Evolutionary conservation across 306 rosid genomes (phyloP), one percentile per base, ranked within the genome.

Genomic region (Arachis stenosperma): DNA sequence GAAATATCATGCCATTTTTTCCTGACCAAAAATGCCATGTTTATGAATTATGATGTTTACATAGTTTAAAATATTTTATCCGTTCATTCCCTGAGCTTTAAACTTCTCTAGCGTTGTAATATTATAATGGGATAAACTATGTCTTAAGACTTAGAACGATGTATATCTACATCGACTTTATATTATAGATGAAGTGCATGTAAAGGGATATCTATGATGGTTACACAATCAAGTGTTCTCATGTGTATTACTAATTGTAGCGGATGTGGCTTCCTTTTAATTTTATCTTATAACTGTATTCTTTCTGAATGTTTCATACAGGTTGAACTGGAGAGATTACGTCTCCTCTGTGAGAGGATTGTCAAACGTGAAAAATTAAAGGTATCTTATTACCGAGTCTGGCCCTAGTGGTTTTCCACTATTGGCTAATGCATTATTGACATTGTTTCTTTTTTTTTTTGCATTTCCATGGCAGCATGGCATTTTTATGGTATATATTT

Each of bases 261-360:
- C 13, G 17, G 54, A 67, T 2, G 9, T 51, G 11, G 30, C 62
- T 56, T 11, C 7, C 50, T 36, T n/a, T n/a, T 4, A 15, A 1
- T 52, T 37, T 76, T 39, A 48, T 67, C 65, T 27, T 70, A 61
- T 61, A 58, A 47, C 68, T 48, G 39, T 75, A 61, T 37, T 71
- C 37, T 59, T 66, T 44, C 60, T 68, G 1, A 54, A 46, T 86
- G 68, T 67, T 73, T 78, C 81, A 52, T 82, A 73, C 88, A 95
- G 99, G 99, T 92, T 75, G 98, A 95, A 69, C 81, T 95, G 64
- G 99, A 95, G 88, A 92, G 90, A 81, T 75, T 95, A 62, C 98
- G 99, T 15, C 92, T 95, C 74, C 94, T 95, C 33, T 95, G 99
- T 22, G 99, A 95, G 73, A 89, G 99, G 82, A 90, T 95, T 73